A percentile compares a stretch with the other conserved stretches of the same genome.
phyloP scores from a whole-genome alignment of 1,284 basidiomycete species.

The Coniophora puteana region DNA sequence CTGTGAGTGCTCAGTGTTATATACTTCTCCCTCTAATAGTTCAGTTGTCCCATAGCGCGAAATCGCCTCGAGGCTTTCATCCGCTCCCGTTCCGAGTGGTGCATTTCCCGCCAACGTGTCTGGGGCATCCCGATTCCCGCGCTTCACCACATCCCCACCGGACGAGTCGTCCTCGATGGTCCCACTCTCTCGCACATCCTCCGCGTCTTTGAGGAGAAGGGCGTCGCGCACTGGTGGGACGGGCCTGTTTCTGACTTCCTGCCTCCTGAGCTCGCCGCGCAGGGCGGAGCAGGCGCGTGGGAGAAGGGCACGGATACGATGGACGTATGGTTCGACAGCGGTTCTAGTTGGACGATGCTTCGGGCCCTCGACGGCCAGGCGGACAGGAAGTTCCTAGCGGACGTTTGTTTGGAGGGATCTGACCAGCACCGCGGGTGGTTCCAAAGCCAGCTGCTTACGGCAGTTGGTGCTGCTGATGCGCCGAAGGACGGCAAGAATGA shows the following conservation, averaged over 20 bases:
- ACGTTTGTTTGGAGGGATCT: conserved; percentile 93
- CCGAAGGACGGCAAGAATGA: conserved; percentile 22
- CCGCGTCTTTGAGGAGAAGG: conserved; percentile 65
- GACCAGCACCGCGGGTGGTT: conserved; percentile 99
- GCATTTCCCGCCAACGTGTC: conserved; percentile 95
- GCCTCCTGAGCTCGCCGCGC: conserved; percentile 49
- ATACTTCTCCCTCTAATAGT: conserved; percentile 9
- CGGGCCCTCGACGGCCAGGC: conserved; percentile 24
- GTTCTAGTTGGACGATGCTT: conserved; percentile 90
- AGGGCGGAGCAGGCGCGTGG: conserved; percentile 44
- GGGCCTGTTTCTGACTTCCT: conserved; percentile 84
- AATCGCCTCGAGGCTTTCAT: conserved; percentile 87
- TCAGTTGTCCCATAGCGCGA: conserved; percentile 48
- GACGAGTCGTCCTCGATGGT: conserved; percentile 64
- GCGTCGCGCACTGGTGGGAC: conserved; percentile 89
- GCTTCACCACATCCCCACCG: conserved; percentile 67
- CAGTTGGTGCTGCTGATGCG: conserved; percentile 51
- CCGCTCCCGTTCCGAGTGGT: conserved; percentile 93
- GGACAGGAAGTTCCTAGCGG: conserved; percentile 52
- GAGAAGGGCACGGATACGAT: conserved; percentile 89
- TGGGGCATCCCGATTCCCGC: conserved; percentile 99
- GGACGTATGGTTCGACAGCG: conserved; percentile 99
- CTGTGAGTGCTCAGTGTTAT: conserved; percentile 49
- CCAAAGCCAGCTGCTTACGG: conserved; percentile 91
- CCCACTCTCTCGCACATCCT: conserved; percentile 80